Conservation (phyloP, 108 stramenopile species). For the Pelagomonas calceolata region DNA sequence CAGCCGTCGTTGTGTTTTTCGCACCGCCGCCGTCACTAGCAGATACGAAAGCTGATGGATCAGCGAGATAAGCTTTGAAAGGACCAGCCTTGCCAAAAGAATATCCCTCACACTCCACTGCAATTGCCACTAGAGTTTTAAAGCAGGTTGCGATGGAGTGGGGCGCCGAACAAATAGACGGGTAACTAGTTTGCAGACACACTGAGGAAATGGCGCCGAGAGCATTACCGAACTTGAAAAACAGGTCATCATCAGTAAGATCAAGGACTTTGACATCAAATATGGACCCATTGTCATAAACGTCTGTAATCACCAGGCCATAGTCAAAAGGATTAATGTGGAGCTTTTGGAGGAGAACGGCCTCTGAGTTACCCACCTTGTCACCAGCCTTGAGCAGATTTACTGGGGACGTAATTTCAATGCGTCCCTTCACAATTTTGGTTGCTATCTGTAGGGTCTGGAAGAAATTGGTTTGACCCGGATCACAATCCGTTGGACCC, state of each 20-base stretch:
- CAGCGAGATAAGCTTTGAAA: no score
- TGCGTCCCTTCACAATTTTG: constrained; percentile 90
- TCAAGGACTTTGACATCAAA: constrained; percentile 93
- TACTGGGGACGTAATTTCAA: constrained; percentile 94
- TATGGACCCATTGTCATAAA: constrained; percentile 90
- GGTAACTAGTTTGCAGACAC: constrained; percentile 75
- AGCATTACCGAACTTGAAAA: constrained; percentile 73
- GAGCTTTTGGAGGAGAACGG: constrained; percentile 88
- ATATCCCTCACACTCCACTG: no score
- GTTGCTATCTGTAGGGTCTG: constrained; percentile 97
- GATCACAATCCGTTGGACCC: constrained; percentile 98
- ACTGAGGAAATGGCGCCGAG: constrained; percentile 66
- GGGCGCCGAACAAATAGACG: no score
- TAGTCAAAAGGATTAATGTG: constrained; percentile 95
- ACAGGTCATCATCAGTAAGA: constrained; percentile 82
- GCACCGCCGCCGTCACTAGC: no score
- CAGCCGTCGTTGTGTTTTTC: no score
- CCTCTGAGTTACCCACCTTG: constrained; percentile 81
- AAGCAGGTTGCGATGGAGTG: no score
- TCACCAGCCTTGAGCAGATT: constrained; percentile 79
- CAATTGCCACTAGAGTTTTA: no score
- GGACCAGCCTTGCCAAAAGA: no score
- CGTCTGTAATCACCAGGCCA: constrained; percentile 70
- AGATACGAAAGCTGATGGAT: no score
- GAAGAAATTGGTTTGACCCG: constrained; percentile 99